phyloP scores from a whole-genome alignment of 495 filamentous ascomycete genomes.

The Trichoderma orchidacearum region DNA sequence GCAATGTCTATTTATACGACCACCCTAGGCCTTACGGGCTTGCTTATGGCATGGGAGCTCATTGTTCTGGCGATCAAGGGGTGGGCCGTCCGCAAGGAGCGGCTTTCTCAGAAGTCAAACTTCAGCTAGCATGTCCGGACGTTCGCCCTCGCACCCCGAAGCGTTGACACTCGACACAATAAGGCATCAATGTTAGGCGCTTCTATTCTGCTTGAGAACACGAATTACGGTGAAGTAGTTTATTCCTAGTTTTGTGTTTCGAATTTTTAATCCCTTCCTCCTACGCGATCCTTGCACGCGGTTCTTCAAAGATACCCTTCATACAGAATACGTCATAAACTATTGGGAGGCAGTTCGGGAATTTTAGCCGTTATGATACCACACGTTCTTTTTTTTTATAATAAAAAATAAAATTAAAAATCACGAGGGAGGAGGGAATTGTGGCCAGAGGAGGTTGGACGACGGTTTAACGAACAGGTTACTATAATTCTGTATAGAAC shows the following conservation, averaged over 20 bases:
- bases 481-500: too few species aligned
- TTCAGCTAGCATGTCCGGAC: neutral
- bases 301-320: neutral
- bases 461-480: too few species aligned
- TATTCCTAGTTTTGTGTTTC: neutral
- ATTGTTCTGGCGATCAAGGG: conserved; percentile 76
- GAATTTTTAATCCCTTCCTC: neutral
- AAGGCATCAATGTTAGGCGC: neutral
- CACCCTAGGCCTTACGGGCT: conserved; percentile 65
- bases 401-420: too few species aligned
- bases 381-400: neutral
- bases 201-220: neutral
- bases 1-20: conserved; percentile 95
- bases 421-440: too few species aligned
- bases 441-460: too few species aligned
- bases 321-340: too few species aligned
- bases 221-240: neutral
- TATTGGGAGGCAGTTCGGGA: neutral
- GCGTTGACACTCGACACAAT: neutral
- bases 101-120: conserved; percentile 2
- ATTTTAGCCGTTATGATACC: neutral
- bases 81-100: conserved; percentile 61
- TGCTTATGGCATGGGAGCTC: conserved; percentile 79
- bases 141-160: neutral
- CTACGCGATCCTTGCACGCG: neutral